Evolutionary conservation across 2,329 filamentous ascomycete genomes (phyloP).

Genomic region (Pseudogymnoascus sp.): DNA sequence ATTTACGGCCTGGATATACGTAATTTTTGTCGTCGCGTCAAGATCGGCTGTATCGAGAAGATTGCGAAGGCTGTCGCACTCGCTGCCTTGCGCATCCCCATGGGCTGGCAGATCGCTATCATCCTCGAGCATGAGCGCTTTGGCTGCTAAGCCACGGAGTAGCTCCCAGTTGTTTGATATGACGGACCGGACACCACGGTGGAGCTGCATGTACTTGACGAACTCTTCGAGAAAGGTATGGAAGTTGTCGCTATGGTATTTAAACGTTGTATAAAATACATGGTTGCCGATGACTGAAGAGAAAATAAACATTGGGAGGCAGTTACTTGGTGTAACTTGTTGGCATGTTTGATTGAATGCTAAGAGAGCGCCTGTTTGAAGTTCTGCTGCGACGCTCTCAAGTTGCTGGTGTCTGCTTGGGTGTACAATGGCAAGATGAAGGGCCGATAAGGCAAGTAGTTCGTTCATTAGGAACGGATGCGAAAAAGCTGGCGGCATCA

Average conservation of each 20-base stretch:
- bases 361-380: conserved; percentile 27
- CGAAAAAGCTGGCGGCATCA: conserved; percentile 22
- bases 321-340: conserved; percentile 21
- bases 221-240: conserved; percentile 25
- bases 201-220: conserved; percentile 27
- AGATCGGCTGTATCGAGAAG: conserved; percentile 12
- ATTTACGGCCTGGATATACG: conserved; percentile 12
- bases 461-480: conserved; percentile 32
- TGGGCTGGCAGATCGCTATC: not conserved
- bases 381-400: conserved; percentile 27
- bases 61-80: conserved; percentile 12
- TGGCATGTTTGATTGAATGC: conserved; percentile 26
- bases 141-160: conserved; percentile 22
- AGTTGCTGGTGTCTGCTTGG: conserved; percentile 22
- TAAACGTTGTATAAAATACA: conserved; percentile 32
- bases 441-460: conserved; percentile 30
- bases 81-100: not conserved
- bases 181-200: conserved; percentile 26
- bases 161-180: conserved; percentile 17
- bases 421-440: conserved; percentile 29
- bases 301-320: conserved; percentile 29
- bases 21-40: conserved; percentile 4
- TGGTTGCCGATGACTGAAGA: conserved; percentile 30
- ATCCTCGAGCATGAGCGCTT: conserved; percentile 18
- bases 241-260: conserved; percentile 25